phyloP scores from a whole-genome alignment of 2,329 filamentous ascomycete genomes.

The Endothia cerciana region DNA sequence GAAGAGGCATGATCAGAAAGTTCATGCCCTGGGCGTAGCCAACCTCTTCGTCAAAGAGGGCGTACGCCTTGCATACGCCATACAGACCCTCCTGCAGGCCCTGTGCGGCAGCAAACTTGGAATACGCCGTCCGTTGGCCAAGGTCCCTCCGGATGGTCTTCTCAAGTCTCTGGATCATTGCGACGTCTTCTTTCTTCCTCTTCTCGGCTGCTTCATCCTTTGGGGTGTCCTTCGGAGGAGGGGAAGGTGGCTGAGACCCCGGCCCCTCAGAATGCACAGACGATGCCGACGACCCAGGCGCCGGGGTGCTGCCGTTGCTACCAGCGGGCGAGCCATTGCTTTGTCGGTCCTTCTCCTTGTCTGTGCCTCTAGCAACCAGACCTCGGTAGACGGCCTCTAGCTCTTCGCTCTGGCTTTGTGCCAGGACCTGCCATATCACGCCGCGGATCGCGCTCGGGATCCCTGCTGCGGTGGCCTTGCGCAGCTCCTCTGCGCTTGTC shows the following conservation, averaged over 20 bases:
- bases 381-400: slow-evolving; percentile 87
- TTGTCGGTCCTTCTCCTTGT: slow-evolving; percentile 71
- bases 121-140: slow-evolving; percentile 91
- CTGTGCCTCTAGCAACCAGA: slow-evolving; percentile 76
- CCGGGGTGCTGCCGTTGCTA: slow-evolving; percentile 61
- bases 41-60: slow-evolving; percentile 89
- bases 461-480: slow-evolving; percentile 85
- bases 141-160: slow-evolving; percentile 90
- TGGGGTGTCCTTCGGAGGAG: slow-evolving; percentile 60
- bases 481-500: slow-evolving; percentile 87
- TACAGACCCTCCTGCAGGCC: slow-evolving; percentile 93
- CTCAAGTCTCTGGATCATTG: slow-evolving; percentile 78
- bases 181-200: slow-evolving; percentile 77
- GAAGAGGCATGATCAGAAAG: slow-evolving; percentile 92
- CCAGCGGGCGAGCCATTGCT: slow-evolving; percentile 55
- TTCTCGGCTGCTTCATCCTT: slow-evolving; percentile 71
- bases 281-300: slow-evolving; percentile 78
- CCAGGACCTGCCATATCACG: slow-evolving; percentile 98
- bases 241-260: slow-evolving; percentile 60
- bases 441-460: slow-evolving; percentile 95
- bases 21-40: slow-evolving; percentile 99
- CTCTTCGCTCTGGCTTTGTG: slow-evolving; percentile 92
- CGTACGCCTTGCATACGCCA: slow-evolving; percentile 96
- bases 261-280: slow-evolving; percentile 82
- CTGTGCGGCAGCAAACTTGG: slow-evolving; percentile 89